phyloP scores from a whole-genome alignment of 2,329 filamentous ascomycete species.

The Aureobasidium leucospermi region DNA sequence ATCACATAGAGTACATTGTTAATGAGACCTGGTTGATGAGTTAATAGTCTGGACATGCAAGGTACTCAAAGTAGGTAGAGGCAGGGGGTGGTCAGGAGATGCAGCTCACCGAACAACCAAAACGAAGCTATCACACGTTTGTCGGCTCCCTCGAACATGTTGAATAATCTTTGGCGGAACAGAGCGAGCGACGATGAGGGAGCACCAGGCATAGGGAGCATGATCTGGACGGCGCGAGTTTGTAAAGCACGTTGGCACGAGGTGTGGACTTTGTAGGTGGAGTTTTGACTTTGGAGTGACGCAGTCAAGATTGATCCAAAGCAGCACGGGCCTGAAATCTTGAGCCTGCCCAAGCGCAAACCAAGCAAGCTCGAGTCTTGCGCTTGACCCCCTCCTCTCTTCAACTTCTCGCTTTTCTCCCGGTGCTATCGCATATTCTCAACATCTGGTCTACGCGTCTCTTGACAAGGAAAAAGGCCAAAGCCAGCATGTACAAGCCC shows the following conservation, averaged over 20 bases:
- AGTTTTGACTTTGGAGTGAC: neutral
- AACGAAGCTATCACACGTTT: slow-evolving; percentile 70
- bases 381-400: neutral
- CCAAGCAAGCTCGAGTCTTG: too few relatives aligned
- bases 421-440: neutral
- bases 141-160: slow-evolving; percentile 60
- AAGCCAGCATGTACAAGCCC: slow-evolving; percentile 5
- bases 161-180: slow-evolving; percentile 58
- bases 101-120: slow-evolving; percentile 76
- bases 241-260: neutral
- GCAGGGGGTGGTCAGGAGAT: neutral
- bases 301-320: neutral
- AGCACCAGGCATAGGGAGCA: slow-evolving; percentile 50
- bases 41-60: neutral
- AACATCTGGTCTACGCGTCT: neutral
- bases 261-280: neutral
- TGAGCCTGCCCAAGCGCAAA: too few relatives aligned
- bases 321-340: too few relatives aligned
- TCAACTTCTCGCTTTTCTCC: neutral
- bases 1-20: slow-evolving; percentile 98
- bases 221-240: neutral
- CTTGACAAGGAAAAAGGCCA: neutral
- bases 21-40: slow-evolving; percentile 58
- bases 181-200: slow-evolving; percentile 64
- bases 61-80: neutral